These are phyloP conservation scores for Physcia stellaris DNA, from an alignment of 495 filamentous ascomycete genomes.

Conservation along the genomic window DNA sequence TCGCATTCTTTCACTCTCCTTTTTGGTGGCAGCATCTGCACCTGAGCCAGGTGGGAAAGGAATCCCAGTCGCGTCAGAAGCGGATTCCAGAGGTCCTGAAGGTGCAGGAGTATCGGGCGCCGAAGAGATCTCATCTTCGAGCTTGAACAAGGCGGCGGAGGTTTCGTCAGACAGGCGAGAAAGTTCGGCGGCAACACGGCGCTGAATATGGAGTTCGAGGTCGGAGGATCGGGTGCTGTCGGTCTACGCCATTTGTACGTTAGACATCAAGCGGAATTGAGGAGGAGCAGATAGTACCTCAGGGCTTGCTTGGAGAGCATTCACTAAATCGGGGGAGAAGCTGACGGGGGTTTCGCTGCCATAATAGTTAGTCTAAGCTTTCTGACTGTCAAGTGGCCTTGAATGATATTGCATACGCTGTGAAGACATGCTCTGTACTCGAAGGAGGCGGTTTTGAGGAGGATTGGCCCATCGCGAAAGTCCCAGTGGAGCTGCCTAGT, in stretches of 20 bases:
- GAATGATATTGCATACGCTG: conserved; percentile 25
- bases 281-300: conserved; percentile 47
- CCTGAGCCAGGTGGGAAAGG: conserved; percentile 5
- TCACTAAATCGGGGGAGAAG: conserved; percentile 73
- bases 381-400: no score
- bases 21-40: conserved; percentile 19
- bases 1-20: conserved; percentile 22
- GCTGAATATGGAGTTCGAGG: conserved; percentile 78
- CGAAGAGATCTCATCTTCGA: conserved; percentile 41
- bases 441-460: conserved; percentile 38
- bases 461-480: conserved; percentile 32
- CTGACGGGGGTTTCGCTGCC: conserved; percentile 69
- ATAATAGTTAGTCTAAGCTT: conserved; percentile 2
- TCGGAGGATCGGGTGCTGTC: conserved; percentile 72
- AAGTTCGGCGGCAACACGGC: conserved; percentile 75
- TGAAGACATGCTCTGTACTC: conserved; percentile 38
- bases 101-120: conserved; percentile 23
- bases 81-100: conserved; percentile 15
- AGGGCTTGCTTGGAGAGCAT: conserved; percentile 65
- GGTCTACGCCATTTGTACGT: conserved; percentile 5
- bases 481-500: no score
- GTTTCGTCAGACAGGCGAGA: conserved; percentile 51
- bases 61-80: conserved; percentile 11
- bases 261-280: conserved; percentile 1
- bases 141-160: conserved; percentile 41